Evolutionary conservation across 176 grass and related monocot genomes (phyloP), one percentile per base, ranked within the genome.

Genomic region (Carex littledalei): DNA sequence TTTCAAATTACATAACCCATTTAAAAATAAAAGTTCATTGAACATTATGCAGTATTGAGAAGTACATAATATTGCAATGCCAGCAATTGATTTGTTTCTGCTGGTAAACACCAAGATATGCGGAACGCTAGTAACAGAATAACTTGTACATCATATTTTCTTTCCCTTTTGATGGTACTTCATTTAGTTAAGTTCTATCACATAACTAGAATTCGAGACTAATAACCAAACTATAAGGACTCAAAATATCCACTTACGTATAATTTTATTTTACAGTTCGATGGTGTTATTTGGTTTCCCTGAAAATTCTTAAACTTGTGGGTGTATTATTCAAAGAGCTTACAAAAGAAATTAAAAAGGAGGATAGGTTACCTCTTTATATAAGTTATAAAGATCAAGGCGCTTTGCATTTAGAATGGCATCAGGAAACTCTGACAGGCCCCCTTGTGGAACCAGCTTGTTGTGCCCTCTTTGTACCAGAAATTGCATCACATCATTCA

Each of bases 401-500:
- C 93, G 88, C 73, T 92, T 94, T 81, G 93, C 67, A 82, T 94
- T 94, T 63, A 94, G 83, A 66, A 94, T 70, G 29, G 81, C 93
- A 37, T 94, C 93, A 55, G 90, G 93, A 78, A 94, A 94, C 81
- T 92, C 88, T 16, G 90, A 81, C 14, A 90, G 37, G 85, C 90
- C 93, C 62, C 90, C 90, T 70, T 92, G 93, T 39, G 93, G 88
- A 87, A 92, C 87, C 10, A 94, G 90, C 57, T 87, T 87, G 62
- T 1, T 78, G 63, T 92, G 85, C 2, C 93, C 93, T 81, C 90
- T 92, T 32, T 84, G 86, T 47, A 92, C 18, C 76, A 92, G 85
- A 81, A 94, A 94, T 34, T 89, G 88, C 93, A 89, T 89, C 16
- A 94, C 90, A 87, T 92, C 93, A 79, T 92, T 92, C 78, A 94